phyloP scores from a whole-genome alignment of 768 basidiomycete genomes.

The Pulveroboletus sp. region DNA sequence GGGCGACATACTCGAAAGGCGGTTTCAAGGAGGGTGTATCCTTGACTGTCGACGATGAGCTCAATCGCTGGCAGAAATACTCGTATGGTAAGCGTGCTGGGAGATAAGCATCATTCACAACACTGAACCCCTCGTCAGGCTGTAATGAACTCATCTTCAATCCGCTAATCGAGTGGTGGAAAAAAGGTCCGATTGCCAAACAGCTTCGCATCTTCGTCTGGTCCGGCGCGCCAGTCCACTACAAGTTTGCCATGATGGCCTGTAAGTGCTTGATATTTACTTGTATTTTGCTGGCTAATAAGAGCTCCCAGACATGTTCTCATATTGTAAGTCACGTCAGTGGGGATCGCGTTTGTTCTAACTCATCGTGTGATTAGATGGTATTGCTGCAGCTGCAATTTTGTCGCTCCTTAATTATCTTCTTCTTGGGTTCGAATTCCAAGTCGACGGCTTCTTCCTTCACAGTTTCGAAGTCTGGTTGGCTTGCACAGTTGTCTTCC shows the following conservation, averaged over 20 bases:
- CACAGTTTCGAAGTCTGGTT: constrained; percentile 80
- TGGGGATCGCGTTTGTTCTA: not conserved
- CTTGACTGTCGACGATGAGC: constrained; percentile 83
- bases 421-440: constrained; percentile 67
- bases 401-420: constrained; percentile 71
- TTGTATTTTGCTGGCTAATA: not conserved
- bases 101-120: not conserved
- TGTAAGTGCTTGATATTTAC: constrained; percentile 31
- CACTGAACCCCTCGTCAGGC: constrained; percentile 29
- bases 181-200: constrained; percentile 74
- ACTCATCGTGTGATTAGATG: constrained; percentile 21
- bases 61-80: constrained; percentile 93
- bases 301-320: constrained; percentile 41
- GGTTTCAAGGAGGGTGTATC: constrained; percentile 93
- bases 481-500: constrained; percentile 72
- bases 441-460: constrained; percentile 70
- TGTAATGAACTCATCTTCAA: constrained; percentile 72
- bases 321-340: constrained; percentile 39
- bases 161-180: constrained; percentile 76
- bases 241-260: constrained; percentile 66
- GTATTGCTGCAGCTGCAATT: constrained; percentile 66
- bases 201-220: constrained; percentile 75
- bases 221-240: constrained; percentile 73
- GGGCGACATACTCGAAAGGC: constrained; percentile 84
- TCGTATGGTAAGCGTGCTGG: constrained; percentile 54